Conservation (phyloP, 352 stramenopile species). For the Phytophthora macrochlamydospora region DNA sequence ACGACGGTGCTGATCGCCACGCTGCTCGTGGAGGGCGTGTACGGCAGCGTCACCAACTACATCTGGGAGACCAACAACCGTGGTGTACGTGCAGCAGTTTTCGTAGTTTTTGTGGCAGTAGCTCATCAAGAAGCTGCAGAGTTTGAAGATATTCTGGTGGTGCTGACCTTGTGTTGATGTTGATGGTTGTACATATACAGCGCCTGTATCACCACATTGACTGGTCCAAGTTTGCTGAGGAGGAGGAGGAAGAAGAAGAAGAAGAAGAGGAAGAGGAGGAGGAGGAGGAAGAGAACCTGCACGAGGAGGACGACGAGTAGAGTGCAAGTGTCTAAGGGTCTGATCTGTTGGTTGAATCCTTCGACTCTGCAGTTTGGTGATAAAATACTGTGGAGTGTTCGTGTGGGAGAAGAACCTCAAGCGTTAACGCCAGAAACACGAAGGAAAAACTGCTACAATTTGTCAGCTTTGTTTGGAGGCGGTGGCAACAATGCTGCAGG, state of each 20-base stretch:
- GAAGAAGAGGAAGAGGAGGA: constrained; percentile 63
- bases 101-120: background rate
- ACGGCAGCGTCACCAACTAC: constrained; percentile 70
- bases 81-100: constrained; percentile 54
- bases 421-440: constrained; percentile 37
- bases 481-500: too few relatives aligned
- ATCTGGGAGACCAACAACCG: constrained; percentile 88
- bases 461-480: too few relatives aligned
- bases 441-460: constrained; percentile 18
- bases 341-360: background rate
- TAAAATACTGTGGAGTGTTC: constrained; percentile 1
- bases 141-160: constrained; percentile 40
- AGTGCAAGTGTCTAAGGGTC: background rate
- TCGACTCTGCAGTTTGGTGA: too few relatives aligned
- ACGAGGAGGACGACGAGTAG: constrained; percentile 45
- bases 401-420: constrained; percentile 4
- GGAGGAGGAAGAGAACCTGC: constrained; percentile 37
- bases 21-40: constrained; percentile 75
- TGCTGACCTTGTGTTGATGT: constrained; percentile 17
- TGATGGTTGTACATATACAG: constrained; percentile 74
- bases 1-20: constrained; percentile 74
- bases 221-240: constrained; percentile 87
- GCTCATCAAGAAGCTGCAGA: background rate
- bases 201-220: constrained; percentile 90
- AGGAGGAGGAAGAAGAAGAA: constrained; percentile 82